Conservation (phyloP, 768 basidiomycete genomes). For the Leccinum imitatum region DNA sequence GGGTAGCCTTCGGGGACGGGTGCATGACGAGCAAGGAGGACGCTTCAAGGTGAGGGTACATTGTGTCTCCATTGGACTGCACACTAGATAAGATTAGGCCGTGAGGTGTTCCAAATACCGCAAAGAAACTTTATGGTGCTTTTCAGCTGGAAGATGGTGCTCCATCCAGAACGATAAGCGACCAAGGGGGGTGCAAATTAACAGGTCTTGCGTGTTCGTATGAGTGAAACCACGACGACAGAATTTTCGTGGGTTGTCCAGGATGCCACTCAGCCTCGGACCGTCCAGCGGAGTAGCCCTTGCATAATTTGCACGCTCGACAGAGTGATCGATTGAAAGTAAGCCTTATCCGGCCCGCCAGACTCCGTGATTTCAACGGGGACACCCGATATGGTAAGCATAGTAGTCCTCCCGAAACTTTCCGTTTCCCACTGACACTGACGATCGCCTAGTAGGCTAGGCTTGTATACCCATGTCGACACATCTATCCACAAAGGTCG, state of each 20-base stretch:
- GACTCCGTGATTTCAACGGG: conserved; percentile 2
- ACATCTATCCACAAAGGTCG: conserved; percentile 35
- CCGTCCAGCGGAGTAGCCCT: not conserved
- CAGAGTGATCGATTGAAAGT: not conserved
- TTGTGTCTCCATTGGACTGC: not conserved
- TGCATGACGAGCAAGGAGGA: not conserved
- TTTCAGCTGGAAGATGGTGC: not conserved
- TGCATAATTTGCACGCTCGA: not conserved
- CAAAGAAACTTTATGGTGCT: not conserved
- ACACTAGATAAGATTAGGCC: not conserved
- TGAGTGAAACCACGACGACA: not conserved
- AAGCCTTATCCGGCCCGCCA: not conserved
- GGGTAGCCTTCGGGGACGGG: not conserved
- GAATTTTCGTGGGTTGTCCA: not conserved
- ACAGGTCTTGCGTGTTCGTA: not conserved
- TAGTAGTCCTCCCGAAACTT: conserved; percentile 14
- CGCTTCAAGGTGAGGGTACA: not conserved
- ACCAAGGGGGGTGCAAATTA: not conserved
- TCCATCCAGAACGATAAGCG: conserved; percentile 4
- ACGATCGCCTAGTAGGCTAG: conserved; percentile 4
- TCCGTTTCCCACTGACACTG: conserved; percentile 1
- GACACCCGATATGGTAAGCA: conserved; percentile 24
- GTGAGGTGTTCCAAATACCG: not conserved
- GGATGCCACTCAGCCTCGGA: not conserved
- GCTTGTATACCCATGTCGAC: conserved; percentile 24